phyloP scores from a whole-genome alignment of 805 yeast genomes.

The Yarrowia divulgata region DNA sequence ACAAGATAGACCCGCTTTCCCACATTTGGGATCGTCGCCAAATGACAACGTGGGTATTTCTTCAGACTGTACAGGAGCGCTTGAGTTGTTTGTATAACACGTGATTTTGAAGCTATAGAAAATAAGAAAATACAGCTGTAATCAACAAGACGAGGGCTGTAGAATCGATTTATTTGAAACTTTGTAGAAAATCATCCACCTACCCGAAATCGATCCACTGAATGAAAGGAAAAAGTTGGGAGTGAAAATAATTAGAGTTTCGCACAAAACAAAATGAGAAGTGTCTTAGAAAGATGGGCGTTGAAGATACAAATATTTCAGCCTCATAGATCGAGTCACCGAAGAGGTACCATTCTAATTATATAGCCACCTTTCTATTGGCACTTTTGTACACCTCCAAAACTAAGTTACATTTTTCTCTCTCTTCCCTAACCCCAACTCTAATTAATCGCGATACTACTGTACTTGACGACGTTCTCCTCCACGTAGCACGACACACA shows the following conservation, averaged over 20 bases:
- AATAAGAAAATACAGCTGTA: neutral
- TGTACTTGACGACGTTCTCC: constrained; percentile 6
- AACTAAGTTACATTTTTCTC: neutral
- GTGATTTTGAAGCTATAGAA: neutral
- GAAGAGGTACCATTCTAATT: neutral
- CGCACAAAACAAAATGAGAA: neutral
- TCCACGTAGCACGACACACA: constrained; percentile 23
- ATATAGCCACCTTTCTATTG: neutral
- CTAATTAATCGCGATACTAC: constrained; percentile 33
- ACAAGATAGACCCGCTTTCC: neutral
- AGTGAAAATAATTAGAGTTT: constrained; percentile 6
- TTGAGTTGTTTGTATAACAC: neutral
- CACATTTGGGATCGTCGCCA: neutral
- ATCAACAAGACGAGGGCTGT: too few species aligned
- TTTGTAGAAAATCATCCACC: neutral
- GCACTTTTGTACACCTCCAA: neutral
- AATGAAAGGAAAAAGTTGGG: neutral
- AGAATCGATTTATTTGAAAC: neutral
- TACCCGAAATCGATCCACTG: neutral
- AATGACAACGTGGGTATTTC: constrained; percentile 23
- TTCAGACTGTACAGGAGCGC: neutral
- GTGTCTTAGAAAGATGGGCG: too few species aligned
- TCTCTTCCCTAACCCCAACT: constrained; percentile 29
- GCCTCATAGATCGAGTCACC: neutral
- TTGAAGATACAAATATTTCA: neutral